Percentiles rank a stretch among this genome's conserved stretches.
Conservation (phyloP, 805 yeast species). For the Yamadazyma sp. region DNA sequence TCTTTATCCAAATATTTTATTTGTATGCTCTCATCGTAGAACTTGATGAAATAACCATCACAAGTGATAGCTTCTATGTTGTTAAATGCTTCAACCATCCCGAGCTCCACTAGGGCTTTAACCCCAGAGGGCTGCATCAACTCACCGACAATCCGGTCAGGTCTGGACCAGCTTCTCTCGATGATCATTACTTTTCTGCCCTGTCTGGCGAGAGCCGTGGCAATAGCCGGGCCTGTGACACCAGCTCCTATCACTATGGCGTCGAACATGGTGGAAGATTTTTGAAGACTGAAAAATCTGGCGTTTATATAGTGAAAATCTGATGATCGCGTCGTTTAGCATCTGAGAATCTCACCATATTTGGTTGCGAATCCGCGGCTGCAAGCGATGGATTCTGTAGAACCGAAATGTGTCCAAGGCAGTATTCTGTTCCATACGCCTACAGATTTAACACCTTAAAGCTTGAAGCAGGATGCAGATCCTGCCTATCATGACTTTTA, state of each 20-base stretch:
- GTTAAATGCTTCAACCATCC: slow-evolving; percentile 74
- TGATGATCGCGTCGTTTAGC: too few species aligned
- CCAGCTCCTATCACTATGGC: slow-evolving; percentile 98
- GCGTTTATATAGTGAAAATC: slow-evolving; percentile 7
- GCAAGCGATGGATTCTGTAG: too few species aligned
- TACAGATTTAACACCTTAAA: too few species aligned
- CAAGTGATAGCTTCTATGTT: slow-evolving; percentile 76
- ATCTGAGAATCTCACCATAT: too few species aligned
- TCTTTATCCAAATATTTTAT: slow-evolving; percentile 72
- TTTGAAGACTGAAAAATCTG: slow-evolving; percentile 1
- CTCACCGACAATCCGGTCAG: slow-evolving; percentile 97
- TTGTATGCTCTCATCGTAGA: slow-evolving; percentile 52
- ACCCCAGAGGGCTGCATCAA: slow-evolving; percentile 97
- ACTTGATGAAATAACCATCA: slow-evolving; percentile 79
- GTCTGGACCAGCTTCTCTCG: slow-evolving; percentile 89
- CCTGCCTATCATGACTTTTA: too few species aligned
- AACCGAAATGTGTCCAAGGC: too few species aligned
- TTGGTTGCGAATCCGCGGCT: too few species aligned
- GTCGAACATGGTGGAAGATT: slow-evolving; percentile 51
- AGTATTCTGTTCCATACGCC: too few species aligned
- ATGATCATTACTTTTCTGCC: slow-evolving; percentile 78
- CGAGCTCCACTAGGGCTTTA: slow-evolving; percentile 75
- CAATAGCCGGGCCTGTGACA: slow-evolving; percentile 91
- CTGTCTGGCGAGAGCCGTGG: slow-evolving; percentile 85
- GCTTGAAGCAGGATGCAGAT: too few species aligned